Base-by-base conservation (phyloP, 2,329 filamentous ascomycete genomes). In the Colletotrichum neosansevieriae region DNA sequence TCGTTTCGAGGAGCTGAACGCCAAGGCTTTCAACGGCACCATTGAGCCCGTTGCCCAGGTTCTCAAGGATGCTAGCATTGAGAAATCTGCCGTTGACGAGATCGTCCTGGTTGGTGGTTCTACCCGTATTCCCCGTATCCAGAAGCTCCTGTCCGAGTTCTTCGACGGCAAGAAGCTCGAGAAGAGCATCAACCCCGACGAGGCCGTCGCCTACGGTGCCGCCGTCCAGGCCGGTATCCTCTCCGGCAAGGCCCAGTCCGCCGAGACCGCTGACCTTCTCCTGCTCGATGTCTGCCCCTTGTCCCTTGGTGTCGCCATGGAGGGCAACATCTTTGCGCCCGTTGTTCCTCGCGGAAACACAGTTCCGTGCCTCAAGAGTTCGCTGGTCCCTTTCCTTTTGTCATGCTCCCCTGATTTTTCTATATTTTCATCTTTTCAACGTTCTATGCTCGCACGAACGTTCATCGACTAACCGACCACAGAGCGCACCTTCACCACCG, bases 81-180 rank as follows among this genome's bases (percentile, higher is more conserved):
- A 94, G 79, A 98, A 98, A 92, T 88, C 82, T 82, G 91, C 89
- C 79, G 95, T 99, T 77, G 94, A 98, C 80, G 96, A 99, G 89
- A 97, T 99, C 74, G 96, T 99, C 77, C 92, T 99, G 78, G 96
- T 99, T 79, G 96, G 96, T 90, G 96, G 96, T 76, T 98, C 94
- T 72, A 99, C 96, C 79, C 96, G 96, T 94, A 99, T 99, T 76
- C 96, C 96, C 79, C 91, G 91, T 82, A 97, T 99, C 83, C 96
- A 99, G 91, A 98, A 98, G 90, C 92, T 99, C 74, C 91, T 99
- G 75, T 94, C 91, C 86, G 96, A 99, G 85, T 98, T 94, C 90
- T 99, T 99, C 87, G 93, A 97, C 82, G 94, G 94, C 85, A 99
- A 99, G 94, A 98, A 99, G 92, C 93, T 98, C 75, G 95, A 98